These are phyloP conservation scores for Eucalyptus microcorys DNA, from an alignment of 345 rosid genomes.

Conservation along the genomic window DNA sequence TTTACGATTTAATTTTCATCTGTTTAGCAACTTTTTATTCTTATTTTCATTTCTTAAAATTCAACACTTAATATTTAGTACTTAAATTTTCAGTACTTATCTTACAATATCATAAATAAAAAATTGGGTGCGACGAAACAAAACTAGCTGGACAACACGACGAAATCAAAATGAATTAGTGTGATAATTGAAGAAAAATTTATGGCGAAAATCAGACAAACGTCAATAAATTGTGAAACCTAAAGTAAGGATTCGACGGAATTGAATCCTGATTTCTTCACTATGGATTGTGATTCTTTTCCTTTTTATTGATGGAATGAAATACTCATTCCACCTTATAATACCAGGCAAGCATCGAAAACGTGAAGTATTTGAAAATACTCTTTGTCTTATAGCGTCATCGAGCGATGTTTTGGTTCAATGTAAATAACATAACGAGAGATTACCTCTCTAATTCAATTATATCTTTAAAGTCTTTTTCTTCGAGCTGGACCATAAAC, in stretches of 20 bases:
- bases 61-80: background rate
- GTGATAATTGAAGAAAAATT: no score
- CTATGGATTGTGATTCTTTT: background rate
- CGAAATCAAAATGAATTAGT: no score
- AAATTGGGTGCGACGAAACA: background rate
- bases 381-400: background rate
- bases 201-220: background rate
- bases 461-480: background rate
- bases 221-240: background rate
- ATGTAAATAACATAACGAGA: background rate
- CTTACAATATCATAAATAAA: background rate
- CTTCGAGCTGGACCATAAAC: background rate
- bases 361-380: background rate
- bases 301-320: background rate
- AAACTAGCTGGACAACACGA: background rate
- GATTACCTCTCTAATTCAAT: background rate
- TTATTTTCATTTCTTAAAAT: no score
- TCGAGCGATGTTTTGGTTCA: background rate
- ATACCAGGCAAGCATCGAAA: background rate
- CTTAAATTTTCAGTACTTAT: background rate
- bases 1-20: background rate
- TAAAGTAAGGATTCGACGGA: no score
- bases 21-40: background rate
- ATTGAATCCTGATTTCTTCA: background rate
- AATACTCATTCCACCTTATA: no score